Conservation (phyloP, 176 grass and related monocot genomes). For the Alopecurus myosuroides region DNA sequence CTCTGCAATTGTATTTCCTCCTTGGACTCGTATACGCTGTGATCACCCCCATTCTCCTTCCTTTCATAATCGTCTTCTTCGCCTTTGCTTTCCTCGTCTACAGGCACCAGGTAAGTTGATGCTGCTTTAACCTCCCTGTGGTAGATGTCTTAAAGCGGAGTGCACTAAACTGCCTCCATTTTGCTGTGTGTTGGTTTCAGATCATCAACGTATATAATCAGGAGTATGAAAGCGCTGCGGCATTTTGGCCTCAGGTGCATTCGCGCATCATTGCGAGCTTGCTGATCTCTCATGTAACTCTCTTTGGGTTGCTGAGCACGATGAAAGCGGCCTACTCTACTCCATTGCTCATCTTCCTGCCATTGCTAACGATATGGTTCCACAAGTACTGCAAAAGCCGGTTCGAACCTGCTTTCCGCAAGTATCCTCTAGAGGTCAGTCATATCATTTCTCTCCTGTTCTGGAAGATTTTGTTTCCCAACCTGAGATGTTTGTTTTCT, state of each 20-base stretch:
- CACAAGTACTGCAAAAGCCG: slow-evolving; percentile 94
- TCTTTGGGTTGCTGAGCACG: slow-evolving; percentile 79
- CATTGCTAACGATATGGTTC: slow-evolving; percentile 83
- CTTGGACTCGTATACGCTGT: slow-evolving; percentile 89
- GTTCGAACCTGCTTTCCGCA: slow-evolving; percentile 88
- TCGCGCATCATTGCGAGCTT: slow-evolving; percentile 85
- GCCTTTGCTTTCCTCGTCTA: slow-evolving; percentile 89
- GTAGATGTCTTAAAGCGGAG: not conserved
- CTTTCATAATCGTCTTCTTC: slow-evolving; percentile 92
- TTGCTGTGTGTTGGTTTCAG: slow-evolving; percentile 44
- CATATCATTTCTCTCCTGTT: not conserved
- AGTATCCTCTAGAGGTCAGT: slow-evolving; percentile 82
- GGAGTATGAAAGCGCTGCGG: slow-evolving; percentile 87
- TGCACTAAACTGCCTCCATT: not conserved
- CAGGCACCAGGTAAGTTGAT: slow-evolving; percentile 72
- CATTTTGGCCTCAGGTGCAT: slow-evolving; percentile 93
- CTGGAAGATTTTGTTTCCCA: not conserved
- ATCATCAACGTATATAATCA: slow-evolving; percentile 98
- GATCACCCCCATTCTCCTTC: slow-evolving; percentile 81
- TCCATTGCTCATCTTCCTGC: slow-evolving; percentile 75
- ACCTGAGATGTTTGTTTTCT: not conserved
- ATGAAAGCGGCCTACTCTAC: slow-evolving; percentile 87
- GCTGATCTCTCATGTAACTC: slow-evolving; percentile 72
- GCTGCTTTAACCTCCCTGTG: not conserved
- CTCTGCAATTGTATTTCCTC: slow-evolving; percentile 89